Base-by-base conservation (phyloP, 2,329 filamentous ascomycete genomes). In the Pseudogymnoascus sp. region DNA sequence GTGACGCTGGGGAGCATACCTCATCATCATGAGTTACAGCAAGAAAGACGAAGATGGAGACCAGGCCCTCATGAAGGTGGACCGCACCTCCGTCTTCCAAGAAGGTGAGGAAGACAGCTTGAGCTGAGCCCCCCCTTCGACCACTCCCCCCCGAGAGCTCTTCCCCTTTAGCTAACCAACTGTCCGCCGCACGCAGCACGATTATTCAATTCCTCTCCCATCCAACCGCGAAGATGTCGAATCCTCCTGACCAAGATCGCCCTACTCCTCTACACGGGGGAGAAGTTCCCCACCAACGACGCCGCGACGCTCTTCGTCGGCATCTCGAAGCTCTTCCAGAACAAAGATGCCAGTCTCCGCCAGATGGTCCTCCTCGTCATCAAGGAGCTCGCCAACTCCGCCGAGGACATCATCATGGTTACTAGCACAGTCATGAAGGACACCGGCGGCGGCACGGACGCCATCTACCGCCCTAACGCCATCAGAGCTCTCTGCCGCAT, bases 381-480 rank as follows among this genome's bases (percentile, higher is more conserved):
- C 81, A 99, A 97, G 85, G 95, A 99, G 83, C 83, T 99, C 72
- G 91, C 93, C 69, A 87, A 88, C 76, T 96, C 92, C 23, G 95
- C 95, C 64, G 92, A 97, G 80, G 95, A 99, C 82, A 96, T 97
- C 67, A 99, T 99, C 75, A 97, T 99, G 95, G 95, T 97, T 66
- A 99, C 95, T 16, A 96, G 91, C 78, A 97, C 93, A 70, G 97
- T 99, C 71, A 99, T 97, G 95, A 99, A 99, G 82, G 95, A 99
- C 76, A 97, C 93, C 9, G 92, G 93, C 61, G 92, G 96, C 67
- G 91, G 93, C 72, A 97, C 91, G 72, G 95, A 97, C 74, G 89
- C 93, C 61, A 87, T 97, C 63, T 97, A 93, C 80, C 85, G 95
- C 71, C 91, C 95, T 61, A 99, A 99, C 79, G 93, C 95, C 66